phyloP scores from a whole-genome alignment of 768 basidiomycete species.

The Tulasnella sp. region DNA sequence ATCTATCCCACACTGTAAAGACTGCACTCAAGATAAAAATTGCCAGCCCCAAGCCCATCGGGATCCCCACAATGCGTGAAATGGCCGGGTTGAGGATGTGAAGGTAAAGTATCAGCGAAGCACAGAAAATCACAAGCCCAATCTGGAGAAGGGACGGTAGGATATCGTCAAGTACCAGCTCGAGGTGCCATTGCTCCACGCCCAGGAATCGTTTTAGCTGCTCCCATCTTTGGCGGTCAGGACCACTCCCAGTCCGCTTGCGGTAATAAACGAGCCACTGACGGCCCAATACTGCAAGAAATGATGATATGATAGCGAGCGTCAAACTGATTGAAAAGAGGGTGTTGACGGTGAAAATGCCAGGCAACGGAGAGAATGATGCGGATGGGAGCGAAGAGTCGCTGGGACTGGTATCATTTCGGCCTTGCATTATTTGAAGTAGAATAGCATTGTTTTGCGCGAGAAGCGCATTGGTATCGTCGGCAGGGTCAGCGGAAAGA shows the following conservation, averaged over 20 bases:
- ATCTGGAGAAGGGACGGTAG: background rate
- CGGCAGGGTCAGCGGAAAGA: background rate
- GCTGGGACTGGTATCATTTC: background rate
- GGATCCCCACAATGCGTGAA: background rate
- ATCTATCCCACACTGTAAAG: background rate
- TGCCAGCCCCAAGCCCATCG: background rate
- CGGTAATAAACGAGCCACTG: background rate
- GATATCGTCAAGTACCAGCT: background rate
- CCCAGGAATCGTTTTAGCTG: background rate
- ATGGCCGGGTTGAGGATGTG: background rate
- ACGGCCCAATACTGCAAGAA: background rate
- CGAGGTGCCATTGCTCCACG: background rate
- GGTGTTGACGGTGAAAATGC: background rate
- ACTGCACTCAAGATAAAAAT: background rate
- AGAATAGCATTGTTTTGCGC: background rate
- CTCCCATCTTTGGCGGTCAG: slow-evolving; percentile 1
- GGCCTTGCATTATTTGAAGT: background rate
- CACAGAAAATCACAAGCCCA: background rate
- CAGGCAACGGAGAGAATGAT: background rate
- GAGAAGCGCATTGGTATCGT: background rate
- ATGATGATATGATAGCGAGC: background rate
- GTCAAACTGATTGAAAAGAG: background rate
- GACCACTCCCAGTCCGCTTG: background rate
- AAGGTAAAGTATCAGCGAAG: background rate
- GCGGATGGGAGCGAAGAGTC: background rate